Conservation (phyloP, 2,329 filamentous ascomycete species). For the Pezicula neosporulosa region DNA sequence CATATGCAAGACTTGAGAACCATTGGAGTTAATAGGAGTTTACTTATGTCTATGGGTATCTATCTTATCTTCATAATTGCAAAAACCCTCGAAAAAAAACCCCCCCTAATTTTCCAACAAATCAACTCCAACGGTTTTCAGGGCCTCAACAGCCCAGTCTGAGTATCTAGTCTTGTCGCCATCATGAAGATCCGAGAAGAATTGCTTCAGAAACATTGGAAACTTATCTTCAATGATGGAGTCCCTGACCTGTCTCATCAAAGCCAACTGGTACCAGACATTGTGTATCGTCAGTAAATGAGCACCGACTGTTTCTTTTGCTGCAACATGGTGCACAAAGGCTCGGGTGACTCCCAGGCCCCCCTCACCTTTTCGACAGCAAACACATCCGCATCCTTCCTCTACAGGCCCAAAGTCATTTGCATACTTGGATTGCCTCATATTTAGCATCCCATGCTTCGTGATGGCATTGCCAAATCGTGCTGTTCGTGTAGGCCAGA, state of each 20-base stretch:
- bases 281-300: constrained; percentile 88
- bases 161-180: constrained; percentile 65
- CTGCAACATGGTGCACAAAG: constrained; percentile 86
- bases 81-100: background rate
- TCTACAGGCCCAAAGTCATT: constrained; percentile 83
- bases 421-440: constrained; percentile 73
- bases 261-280: constrained; percentile 82
- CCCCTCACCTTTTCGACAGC: constrained; percentile 67
- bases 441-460: constrained; percentile 73
- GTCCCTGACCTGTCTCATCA: constrained; percentile 74
- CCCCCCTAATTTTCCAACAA: constrained; percentile 39
- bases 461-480: constrained; percentile 95
- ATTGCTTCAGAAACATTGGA: constrained; percentile 71
- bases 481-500: constrained; percentile 95
- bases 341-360: constrained; percentile 81
- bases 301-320: constrained; percentile 93
- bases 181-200: constrained; percentile 73
- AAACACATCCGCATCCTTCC: constrained; percentile 74
- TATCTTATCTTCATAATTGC: constrained; percentile 13
- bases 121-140: constrained; percentile 78
- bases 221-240: constrained; percentile 80
- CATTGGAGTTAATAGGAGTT: background rate
- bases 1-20: background rate
- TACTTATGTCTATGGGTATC: constrained; percentile 8
- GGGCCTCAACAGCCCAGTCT: constrained; percentile 77